Conservation (phyloP, 2,329 filamentous ascomycete species). For the Fusarium torulosum region DNA sequence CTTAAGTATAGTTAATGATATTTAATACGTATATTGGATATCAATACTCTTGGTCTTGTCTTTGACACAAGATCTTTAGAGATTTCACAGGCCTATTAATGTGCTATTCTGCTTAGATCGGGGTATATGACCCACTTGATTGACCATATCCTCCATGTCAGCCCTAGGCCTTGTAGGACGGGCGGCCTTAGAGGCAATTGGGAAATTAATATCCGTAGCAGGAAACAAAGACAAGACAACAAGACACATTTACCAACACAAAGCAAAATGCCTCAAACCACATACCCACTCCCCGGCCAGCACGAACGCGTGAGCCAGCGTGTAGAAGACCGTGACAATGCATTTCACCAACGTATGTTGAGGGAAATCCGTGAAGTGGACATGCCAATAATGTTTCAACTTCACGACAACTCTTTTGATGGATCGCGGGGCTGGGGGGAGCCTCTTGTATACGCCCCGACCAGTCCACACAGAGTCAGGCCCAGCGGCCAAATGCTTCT, state of each 20-base stretch:
- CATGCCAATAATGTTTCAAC: neutral
- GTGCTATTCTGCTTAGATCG: too few relatives aligned
- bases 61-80: too few relatives aligned
- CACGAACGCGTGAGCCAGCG: neutral
- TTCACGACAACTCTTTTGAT: neutral
- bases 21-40: too few relatives aligned
- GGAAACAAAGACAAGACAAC: too few relatives aligned
- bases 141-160: too few relatives aligned
- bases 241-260: neutral
- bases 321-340: neutral
- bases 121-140: too few relatives aligned
- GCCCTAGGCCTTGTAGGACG: too few relatives aligned
- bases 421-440: neutral
- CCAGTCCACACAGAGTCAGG: neutral
- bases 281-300: neutral
- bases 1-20: too few relatives aligned
- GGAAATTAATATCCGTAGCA: too few relatives aligned
- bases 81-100: too few relatives aligned
- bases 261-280: neutral
- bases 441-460: neutral
- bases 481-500: neutral
- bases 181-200: too few relatives aligned
- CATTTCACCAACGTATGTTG: neutral
- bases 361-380: neutral
- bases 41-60: too few relatives aligned